Base-by-base conservation (phyloP, 305 asterid species). In the Nicotiana rustica region DNA sequence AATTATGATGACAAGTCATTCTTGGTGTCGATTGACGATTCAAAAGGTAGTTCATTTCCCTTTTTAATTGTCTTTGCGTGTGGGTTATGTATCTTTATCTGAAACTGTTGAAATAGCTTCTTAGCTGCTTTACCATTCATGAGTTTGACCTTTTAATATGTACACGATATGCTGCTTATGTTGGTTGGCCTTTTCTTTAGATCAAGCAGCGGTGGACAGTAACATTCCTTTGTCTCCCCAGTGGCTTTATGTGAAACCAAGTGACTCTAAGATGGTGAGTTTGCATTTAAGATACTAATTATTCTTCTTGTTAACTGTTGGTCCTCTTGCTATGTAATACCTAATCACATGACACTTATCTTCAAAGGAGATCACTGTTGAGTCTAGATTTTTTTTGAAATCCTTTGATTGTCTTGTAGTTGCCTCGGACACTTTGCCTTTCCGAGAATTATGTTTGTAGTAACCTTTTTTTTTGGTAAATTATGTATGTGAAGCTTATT, bases 141-240 rank as follows among this genome's bases (percentile, higher is more conserved):
- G 29, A n/a, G 21, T 60, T 60, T 60, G 66, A 18, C n/a, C 66
- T 21, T 62, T 62, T 62, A 19, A 4, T 21, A 21, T 5, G 35
- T 21, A 8, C 67, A 62, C 36, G 25, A 19, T 10, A 86, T 67
- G 77, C 6, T 59, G 66, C 81, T 36, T 60, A 57, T 25, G 21
- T 67, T 55, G 4, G 19, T 65, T 82, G 68, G 68, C 78, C 82
- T 85, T 61, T 19, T 18, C 33, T 61, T 19, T 91, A 94, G 98
- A 94, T 90, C 97, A 89, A 88, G 90, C 87, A 25, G 78, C 79
- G 17, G 84, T 89, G 15, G 97, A 94, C 81, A 94, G 81, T 88
- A 85, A 83, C 92, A 94, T 96, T 70, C 99, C 98, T 6, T 84
- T 96, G 88, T 96, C 99, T 88, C 99, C 98, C 0, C 99, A 96